Conservation (phyloP, 2,329 filamentous ascomycete genomes). For the Talaromyces pinophilus region DNA sequence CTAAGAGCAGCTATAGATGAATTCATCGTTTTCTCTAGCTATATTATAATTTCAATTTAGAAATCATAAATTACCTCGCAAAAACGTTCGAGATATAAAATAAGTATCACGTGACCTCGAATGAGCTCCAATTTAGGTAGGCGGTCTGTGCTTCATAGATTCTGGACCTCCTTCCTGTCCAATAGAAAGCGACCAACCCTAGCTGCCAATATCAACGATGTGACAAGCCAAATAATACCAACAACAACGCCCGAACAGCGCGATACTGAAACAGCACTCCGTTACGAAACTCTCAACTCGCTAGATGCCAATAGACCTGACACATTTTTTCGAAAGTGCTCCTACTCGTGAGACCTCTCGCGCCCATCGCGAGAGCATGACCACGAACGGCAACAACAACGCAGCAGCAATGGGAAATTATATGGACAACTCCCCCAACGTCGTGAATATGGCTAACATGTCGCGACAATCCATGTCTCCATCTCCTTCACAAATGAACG, state of each 20-base stretch:
- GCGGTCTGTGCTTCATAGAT: background rate
- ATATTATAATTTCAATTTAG: background rate
- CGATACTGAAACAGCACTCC: background rate
- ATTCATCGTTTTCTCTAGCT: background rate
- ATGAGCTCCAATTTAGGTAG: background rate
- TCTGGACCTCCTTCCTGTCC: background rate
- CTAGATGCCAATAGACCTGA: background rate
- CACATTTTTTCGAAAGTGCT: slow-evolving; percentile 10
- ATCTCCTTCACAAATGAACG: slow-evolving; percentile 31
- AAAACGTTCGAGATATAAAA: background rate
- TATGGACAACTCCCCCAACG: slow-evolving; percentile 35
- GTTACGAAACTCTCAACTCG: background rate
- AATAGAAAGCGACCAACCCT: slow-evolving; percentile 7
- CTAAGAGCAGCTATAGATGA: background rate
- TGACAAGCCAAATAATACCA: background rate
- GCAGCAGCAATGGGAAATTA: slow-evolving; percentile 35
- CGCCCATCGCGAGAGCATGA: slow-evolving; percentile 34
- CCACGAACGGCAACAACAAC: slow-evolving; percentile 23
- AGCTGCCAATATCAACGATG: background rate
- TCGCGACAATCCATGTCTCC: slow-evolving; percentile 40
- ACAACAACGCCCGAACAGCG: background rate
- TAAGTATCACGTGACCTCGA: background rate
- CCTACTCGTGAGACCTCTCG: slow-evolving; percentile 25
- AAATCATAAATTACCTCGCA: too few relatives aligned
- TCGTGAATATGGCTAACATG: slow-evolving; percentile 36